Evolutionary conservation across 2,329 filamentous ascomycete species (phyloP), one percentile per base, ranked within the genome.

Genomic region (Pochonia chlamydosporia): DNA sequence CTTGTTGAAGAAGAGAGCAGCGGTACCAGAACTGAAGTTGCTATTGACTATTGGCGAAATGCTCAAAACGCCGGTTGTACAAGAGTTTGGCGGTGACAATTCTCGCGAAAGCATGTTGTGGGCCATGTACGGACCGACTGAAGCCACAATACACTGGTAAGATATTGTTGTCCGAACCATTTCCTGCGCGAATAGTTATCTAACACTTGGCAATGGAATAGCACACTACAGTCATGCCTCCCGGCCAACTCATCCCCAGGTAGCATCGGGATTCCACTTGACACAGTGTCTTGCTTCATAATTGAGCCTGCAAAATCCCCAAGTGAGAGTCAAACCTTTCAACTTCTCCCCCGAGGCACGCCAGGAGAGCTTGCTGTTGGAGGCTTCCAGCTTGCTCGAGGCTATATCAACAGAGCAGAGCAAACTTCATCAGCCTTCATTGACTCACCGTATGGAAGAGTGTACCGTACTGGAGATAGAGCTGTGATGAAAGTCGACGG

Each of bases 111-210:
- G 86, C 54, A 82, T 95, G 37, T 73, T 96, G 1, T 91, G 89
- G 78, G 91, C 84, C 28, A 95, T 96, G 89, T 96, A 96, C 60
- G 91, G 91, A 0, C 91, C 91, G 2, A 96, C 91, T 0, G 91
- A 96, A 67, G 89, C 89, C 7, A 82, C 90, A 0, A 95, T 96
- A 48, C 91, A 96, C 62, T 96, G 79, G 75, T 77, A 59, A 64
- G 68, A 44, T 20, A 7, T n/a, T 14, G 11, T 8, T 31, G 24
- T 20, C n/a, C n/a, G n/a, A n/a, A n/a, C n/a, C 37, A 8, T 30
- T 20, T 18, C 18, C 21, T 48, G 16, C 18, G 40, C 44, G 9
- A 43, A 21, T 13, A 25, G n/a, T 37, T 52, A 47, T 55, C 43
- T 44, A n/a, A 54, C 37, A 23, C 3, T 21, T 39, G 20, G 5